Evolutionary conservation across 1,139 yeast species (phyloP), one percentile per base, ranked within the genome.

Genomic region (Taphrina communis): DNA sequence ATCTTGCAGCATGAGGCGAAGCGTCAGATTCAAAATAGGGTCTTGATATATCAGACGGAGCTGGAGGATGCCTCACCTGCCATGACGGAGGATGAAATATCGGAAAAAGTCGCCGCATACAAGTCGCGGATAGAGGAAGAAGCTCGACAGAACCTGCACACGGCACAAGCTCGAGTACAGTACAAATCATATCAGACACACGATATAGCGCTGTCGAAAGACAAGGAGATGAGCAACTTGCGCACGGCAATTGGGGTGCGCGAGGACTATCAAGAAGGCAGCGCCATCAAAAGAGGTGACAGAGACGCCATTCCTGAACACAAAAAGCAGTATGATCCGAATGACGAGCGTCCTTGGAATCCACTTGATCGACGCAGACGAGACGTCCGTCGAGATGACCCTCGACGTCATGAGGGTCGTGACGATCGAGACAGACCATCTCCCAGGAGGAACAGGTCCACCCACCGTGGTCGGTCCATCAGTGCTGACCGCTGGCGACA

Each of bases 21-120:
- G 71, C 78, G 92, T 60, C 74, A 75, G 35, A 78, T 88, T 1
- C 90, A 86, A 70, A 81, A 85, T 4, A 77, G 79, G 72, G 86
- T 63, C 14, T 51, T 63, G 21, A 50, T 44, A 9, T 48, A 55
- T 38, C 67, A 50, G 19, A 38, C 52, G 3, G 38, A 44, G 39
- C 39, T 63, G 44, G 61, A 63, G 48, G 67, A 63, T 38, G 53
- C 38, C 4, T 38, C 56, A 8, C 61, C 59, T 11, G 48, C 46
- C 12, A 14, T 63, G 38, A 14, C 25, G 11, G 61, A 53, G 17
- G 46, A 14, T 35, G 56, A 53, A 2, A 41, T 55, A n/a, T 44
- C 46, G 6, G 48, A 55, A 11, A 44, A 21, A 12, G 55, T 63
- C 11, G 38, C 39, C 17, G 25, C 38, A 7, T 44, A 58, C 36